Conservation (phyloP, 1,284 basidiomycete species). For the Sporisorium reilianum region DNA sequence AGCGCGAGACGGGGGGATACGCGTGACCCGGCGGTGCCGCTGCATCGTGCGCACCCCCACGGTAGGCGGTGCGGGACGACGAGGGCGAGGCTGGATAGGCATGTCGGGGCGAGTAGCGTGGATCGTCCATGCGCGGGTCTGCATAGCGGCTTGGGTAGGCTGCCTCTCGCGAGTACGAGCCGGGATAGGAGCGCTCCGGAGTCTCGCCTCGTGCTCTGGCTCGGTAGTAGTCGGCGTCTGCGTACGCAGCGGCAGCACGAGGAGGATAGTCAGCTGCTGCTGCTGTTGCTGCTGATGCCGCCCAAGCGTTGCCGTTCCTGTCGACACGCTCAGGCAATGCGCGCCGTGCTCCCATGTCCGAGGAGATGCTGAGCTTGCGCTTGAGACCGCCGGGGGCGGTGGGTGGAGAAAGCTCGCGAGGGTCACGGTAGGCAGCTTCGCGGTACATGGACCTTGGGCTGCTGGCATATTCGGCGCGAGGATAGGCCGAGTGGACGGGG, state of each 20-base stretch:
- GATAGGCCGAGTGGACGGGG: slow-evolving; percentile 19
- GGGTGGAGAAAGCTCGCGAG: slow-evolving; percentile 39
- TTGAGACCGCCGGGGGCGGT: slow-evolving; percentile 17
- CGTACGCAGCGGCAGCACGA: slow-evolving; percentile 12
- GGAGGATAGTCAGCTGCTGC: slow-evolving; percentile 32
- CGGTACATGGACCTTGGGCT: slow-evolving; percentile 36
- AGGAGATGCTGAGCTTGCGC: slow-evolving; percentile 44
- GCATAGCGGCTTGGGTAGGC: slow-evolving; percentile 32
- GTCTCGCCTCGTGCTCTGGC: slow-evolving; percentile 31
- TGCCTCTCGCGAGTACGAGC: slow-evolving; percentile 36
- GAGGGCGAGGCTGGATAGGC: slow-evolving; percentile 33
- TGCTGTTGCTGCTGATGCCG: slow-evolving; percentile 2
- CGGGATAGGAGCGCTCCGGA: slow-evolving; percentile 31
- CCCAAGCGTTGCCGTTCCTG: slow-evolving; percentile 23
- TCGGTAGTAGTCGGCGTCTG: slow-evolving; percentile 33
- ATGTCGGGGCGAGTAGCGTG: slow-evolving; percentile 47
- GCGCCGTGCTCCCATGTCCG: slow-evolving; percentile 25
- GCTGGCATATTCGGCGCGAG: slow-evolving; percentile 33
- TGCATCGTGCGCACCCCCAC: slow-evolving; percentile 25
- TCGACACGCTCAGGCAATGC: slow-evolving; percentile 27
- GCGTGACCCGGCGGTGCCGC: slow-evolving; percentile 17
- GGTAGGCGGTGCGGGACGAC: slow-evolving; percentile 24
- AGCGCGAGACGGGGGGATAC: slow-evolving; percentile 18
- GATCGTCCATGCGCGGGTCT: slow-evolving; percentile 34
- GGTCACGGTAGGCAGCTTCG: slow-evolving; percentile 37